Evolutionary conservation across 495 filamentous ascomycete genomes (phyloP).

Genomic region (Pyronema domesticum): DNA sequence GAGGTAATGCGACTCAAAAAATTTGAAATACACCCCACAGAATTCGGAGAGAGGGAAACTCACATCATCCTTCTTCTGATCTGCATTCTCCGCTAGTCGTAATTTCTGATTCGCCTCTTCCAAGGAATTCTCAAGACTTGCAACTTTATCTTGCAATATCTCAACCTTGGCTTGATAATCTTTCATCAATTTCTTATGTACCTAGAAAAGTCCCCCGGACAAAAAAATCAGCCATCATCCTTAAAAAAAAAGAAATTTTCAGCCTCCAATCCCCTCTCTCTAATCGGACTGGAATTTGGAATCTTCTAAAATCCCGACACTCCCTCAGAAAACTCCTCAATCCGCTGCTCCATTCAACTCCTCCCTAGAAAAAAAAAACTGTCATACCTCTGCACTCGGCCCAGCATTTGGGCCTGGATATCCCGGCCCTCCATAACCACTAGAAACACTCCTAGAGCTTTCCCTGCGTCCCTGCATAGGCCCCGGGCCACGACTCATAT

Average conservation of each 20-base stretch:
- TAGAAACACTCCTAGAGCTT: slow-evolving; percentile 20
- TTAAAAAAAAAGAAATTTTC: no score
- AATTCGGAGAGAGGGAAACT: slow-evolving; percentile 9
- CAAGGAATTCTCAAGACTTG: slow-evolving; percentile 45
- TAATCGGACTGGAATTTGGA: no score
- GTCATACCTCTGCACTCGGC: no score
- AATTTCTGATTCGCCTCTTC: slow-evolving; percentile 43
- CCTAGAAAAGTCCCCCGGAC: slow-evolving; percentile 24
- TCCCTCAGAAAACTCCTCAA: no score
- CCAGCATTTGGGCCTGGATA: no score
- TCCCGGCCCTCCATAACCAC: not conserved
- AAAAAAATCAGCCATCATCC: no score
- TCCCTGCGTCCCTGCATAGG: slow-evolving; percentile 29
- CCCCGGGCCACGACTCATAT: slow-evolving; percentile 41
- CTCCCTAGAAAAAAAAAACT: no score
- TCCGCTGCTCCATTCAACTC: no score
- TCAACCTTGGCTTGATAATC: slow-evolving; percentile 64
- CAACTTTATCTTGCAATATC: slow-evolving; percentile 54
- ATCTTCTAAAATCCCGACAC: no score
- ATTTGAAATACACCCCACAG: not conserved
- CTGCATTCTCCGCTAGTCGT: slow-evolving; percentile 10
- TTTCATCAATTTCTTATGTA: slow-evolving; percentile 50
- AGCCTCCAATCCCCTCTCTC: no score
- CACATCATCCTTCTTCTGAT: slow-evolving; percentile 33
- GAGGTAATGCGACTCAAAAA: not conserved